Conservation (phyloP, 345 rosid species). For the Geranium brycei region DNA sequence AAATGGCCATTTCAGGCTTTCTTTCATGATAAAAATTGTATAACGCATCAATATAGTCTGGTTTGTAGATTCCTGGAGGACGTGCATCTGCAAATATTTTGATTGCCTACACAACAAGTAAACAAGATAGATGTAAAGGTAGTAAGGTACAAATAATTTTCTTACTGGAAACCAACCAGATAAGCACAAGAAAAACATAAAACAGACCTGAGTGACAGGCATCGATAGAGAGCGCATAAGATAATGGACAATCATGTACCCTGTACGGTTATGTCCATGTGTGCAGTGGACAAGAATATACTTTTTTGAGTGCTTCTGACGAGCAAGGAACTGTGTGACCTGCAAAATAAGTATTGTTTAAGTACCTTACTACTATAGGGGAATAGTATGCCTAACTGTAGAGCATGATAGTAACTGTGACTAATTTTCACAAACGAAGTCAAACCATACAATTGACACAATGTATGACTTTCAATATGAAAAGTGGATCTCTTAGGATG, state of each 20-base stretch:
- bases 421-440: background rate
- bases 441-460: too few relatives aligned
- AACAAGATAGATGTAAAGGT: conserved; percentile 6
- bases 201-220: conserved; percentile 44
- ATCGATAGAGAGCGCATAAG: conserved; percentile 65
- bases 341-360: conserved; percentile 23
- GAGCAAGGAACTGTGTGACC: conserved; percentile 51
- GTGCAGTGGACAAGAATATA: conserved; percentile 86
- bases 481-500: too few relatives aligned
- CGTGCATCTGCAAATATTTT: conserved; percentile 73
- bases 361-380: background rate
- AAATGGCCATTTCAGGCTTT: conserved; percentile 53
- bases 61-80: conserved; percentile 95
- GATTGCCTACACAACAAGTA: conserved; percentile 48
- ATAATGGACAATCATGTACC: conserved; percentile 86
- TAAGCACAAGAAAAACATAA: background rate
- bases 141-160: background rate
- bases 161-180: conserved; percentile 1
- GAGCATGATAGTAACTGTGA: background rate
- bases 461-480: too few relatives aligned
- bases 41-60: conserved; percentile 74
- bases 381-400: background rate
- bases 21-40: conserved; percentile 81
- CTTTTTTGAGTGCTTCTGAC: conserved; percentile 58
- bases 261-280: conserved; percentile 96